These are phyloP conservation scores for Hypholoma sublateritium DNA, from an alignment of 768 basidiomycete genomes.

Conservation along the genomic window DNA sequence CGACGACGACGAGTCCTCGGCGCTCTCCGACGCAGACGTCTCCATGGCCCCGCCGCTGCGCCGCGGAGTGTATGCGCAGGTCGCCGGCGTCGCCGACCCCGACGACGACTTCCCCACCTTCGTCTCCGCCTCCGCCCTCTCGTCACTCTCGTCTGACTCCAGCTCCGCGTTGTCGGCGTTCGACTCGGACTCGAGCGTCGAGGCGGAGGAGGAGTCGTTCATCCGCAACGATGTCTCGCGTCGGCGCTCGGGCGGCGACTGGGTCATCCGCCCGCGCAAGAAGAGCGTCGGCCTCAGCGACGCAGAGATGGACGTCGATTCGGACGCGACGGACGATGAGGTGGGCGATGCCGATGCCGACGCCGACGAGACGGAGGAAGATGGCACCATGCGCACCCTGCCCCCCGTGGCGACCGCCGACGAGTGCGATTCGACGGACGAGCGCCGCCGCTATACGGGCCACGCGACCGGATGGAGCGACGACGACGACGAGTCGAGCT, in stretches of 20 bases:
- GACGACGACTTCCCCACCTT: slow-evolving; percentile 62
- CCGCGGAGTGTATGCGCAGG: neutral
- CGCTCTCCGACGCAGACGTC: slow-evolving; percentile 37
- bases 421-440: slow-evolving; percentile 20
- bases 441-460: slow-evolving; percentile 47
- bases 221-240: slow-evolving; percentile 55
- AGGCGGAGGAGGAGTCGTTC: slow-evolving; percentile 63
- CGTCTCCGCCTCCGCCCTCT: slow-evolving; percentile 60
- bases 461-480: slow-evolving; percentile 76
- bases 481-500: slow-evolving; percentile 71
- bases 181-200: slow-evolving; percentile 54
- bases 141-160: slow-evolving; percentile 50
- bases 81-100: slow-evolving; percentile 22
- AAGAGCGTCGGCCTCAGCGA: slow-evolving; percentile 67
- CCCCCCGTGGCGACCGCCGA: slow-evolving; percentile 25
- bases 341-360: slow-evolving; percentile 51
- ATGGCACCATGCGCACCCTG: slow-evolving; percentile 11
- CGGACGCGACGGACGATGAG: slow-evolving; percentile 58
- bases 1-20: slow-evolving; percentile 25
- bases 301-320: slow-evolving; percentile 64
- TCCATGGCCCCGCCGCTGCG: neutral
- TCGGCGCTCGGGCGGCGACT: slow-evolving; percentile 33
- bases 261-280: slow-evolving; percentile 71
- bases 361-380: slow-evolving; percentile 22
- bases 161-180: slow-evolving; percentile 46